Evolutionary conservation across 768 basidiomycete genomes (phyloP).

Genomic region (Termitomyces sp.): DNA sequence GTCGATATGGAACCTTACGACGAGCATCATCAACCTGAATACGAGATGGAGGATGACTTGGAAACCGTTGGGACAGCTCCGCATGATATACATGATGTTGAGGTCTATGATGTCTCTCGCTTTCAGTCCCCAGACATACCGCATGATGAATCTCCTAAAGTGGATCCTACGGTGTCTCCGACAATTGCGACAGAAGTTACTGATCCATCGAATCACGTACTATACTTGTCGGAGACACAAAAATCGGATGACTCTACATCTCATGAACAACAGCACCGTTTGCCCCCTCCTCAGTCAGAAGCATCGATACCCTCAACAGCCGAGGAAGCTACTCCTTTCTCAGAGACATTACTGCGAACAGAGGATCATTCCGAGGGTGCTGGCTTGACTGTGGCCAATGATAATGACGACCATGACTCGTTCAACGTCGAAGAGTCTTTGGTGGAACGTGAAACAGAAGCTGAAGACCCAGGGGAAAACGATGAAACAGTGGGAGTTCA

Average conservation of each 20-base stretch:
- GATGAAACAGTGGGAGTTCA: neutral
- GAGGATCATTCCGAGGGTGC: neutral
- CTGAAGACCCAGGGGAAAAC: neutral
- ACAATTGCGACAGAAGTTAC: neutral
- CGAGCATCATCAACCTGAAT: slow-evolving; percentile 41
- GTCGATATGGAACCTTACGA: slow-evolving; percentile 61
- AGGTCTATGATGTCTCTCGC: slow-evolving; percentile 39
- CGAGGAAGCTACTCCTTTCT: neutral
- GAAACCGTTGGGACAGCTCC: slow-evolving; percentile 20
- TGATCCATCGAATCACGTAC: neutral
- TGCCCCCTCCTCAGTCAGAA: neutral
- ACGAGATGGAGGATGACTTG: slow-evolving; percentile 47
- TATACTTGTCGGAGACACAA: neutral
- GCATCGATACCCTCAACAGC: neutral
- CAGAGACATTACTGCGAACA: neutral
- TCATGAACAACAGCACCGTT: neutral
- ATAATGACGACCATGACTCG: neutral
- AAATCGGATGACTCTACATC: neutral
- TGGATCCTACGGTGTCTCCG: neutral
- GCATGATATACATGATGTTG: slow-evolving; percentile 38
- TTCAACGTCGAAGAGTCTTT: neutral
- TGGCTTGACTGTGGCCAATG: neutral
- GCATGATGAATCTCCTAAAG: slow-evolving; percentile 7
- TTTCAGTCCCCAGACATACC: slow-evolving; percentile 18
- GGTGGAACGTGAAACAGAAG: neutral